Conservation (phyloP, 2,329 filamentous ascomycete species). For the Parastagonospora avenae region DNA sequence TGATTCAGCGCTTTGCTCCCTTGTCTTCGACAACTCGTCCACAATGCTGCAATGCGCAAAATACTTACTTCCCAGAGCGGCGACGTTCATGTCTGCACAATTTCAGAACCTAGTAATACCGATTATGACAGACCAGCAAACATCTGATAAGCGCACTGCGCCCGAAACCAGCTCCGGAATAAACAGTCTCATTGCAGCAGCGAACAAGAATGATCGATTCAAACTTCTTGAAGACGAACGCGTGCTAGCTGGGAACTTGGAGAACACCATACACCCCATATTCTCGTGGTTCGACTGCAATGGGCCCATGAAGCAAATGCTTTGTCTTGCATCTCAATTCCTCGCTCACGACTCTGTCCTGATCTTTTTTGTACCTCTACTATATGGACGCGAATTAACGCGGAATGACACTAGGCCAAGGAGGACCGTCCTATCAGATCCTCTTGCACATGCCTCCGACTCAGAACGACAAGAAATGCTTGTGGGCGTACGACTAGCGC, state of each 20-base stretch:
- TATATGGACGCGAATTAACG: conserved; percentile 28
- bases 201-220: conserved; percentile 38
- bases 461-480: conserved; percentile 16
- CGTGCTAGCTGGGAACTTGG: conserved; percentile 27
- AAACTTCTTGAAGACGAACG: conserved; percentile 33
- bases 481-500: conserved; percentile 22
- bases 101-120: not conserved
- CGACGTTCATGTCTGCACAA: not conserved
- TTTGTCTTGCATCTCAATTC: conserved; percentile 42
- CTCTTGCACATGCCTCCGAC: conserved; percentile 13
- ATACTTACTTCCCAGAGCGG: conserved; percentile 5
- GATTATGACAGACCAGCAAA: conserved; percentile 7
- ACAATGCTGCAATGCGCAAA: conserved; percentile 12
- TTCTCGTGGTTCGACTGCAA: conserved; percentile 27
- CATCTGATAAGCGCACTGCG: conserved; percentile 5
- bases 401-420: not conserved
- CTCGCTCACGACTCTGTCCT: conserved; percentile 34
- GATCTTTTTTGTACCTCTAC: conserved; percentile 37
- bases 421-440: conserved; percentile 31
- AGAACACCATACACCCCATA: conserved; percentile 37
- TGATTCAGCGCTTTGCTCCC: conserved; percentile 16
- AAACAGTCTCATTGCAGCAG: conserved; percentile 24
- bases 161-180: conserved; percentile 9
- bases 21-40: conserved; percentile 5
- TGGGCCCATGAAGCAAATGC: conserved; percentile 23